These are phyloP conservation scores for Diutina mesorugosa DNA, from an alignment of 1,139 yeast species.

Conservation along the genomic window DNA sequence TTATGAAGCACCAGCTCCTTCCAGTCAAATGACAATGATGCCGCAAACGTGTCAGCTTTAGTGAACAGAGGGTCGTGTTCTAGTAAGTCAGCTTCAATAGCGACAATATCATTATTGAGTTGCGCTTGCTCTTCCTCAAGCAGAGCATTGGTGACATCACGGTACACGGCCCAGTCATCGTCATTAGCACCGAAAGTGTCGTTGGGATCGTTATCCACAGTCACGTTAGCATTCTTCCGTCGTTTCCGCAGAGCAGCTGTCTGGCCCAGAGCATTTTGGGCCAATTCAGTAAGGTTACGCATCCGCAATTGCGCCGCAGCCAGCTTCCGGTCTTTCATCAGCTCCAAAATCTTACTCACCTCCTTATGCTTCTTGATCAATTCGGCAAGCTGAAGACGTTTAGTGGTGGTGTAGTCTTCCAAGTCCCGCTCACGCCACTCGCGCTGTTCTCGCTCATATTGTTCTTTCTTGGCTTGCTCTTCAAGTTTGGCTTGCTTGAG, in stretches of 20 bases:
- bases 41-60: constrained; percentile 68
- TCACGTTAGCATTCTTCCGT: constrained; percentile 35
- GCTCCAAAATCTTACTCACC: constrained; percentile 57
- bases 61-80: constrained; percentile 78
- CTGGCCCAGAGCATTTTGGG: constrained; percentile 46
- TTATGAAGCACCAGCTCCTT: constrained; percentile 65
- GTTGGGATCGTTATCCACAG: constrained; percentile 82
- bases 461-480: constrained; percentile 40
- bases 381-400: constrained; percentile 47
- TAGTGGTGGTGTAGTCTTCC: constrained; percentile 66
- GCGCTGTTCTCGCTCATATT: constrained; percentile 45
- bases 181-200: constrained; percentile 95
- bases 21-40: constrained; percentile 74
- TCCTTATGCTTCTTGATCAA: constrained; percentile 52
- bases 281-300: constrained; percentile 83
- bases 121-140: constrained; percentile 67
- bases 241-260: constrained; percentile 29
- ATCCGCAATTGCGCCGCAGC: constrained; percentile 86
- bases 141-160: constrained; percentile 66
- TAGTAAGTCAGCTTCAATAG: constrained; percentile 62
- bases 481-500: constrained; percentile 62
- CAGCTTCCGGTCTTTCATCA: constrained; percentile 79
- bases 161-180: constrained; percentile 88
- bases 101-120: constrained; percentile 45
- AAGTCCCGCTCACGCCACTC: constrained; percentile 71